Percentiles rank a stretch among this genome's conserved stretches.
Evolutionary conservation across 495 filamentous ascomycete genomes (phyloP).

Genomic region (Penicillium soppii): DNA sequence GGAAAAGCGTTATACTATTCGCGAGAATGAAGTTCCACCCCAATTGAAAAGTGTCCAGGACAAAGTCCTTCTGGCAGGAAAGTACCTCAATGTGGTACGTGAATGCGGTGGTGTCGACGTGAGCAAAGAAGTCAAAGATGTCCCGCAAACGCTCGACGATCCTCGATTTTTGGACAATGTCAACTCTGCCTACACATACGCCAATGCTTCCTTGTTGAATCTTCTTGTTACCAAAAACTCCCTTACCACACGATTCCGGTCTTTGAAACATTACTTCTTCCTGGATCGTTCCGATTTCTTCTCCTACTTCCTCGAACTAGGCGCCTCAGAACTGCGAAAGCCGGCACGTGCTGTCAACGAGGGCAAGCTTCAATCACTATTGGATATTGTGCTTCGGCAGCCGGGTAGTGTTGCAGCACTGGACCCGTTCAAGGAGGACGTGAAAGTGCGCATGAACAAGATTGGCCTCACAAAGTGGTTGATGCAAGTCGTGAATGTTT

Average conservation of each 20-base stretch:
- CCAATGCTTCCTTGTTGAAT: slow-evolving; percentile 89
- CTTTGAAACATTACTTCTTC: slow-evolving; percentile 98
- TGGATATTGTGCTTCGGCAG: slow-evolving; percentile 92
- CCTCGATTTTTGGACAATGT: slow-evolving; percentile 89
- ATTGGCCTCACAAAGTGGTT: slow-evolving; percentile 87
- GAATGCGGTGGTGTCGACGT: slow-evolving; percentile 97
- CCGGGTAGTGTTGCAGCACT: slow-evolving; percentile 91
- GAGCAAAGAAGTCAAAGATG: slow-evolving; percentile 82
- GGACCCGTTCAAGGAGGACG: slow-evolving; percentile 96
- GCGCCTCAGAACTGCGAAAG: slow-evolving; percentile 83
- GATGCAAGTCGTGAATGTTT: slow-evolving; percentile 94
- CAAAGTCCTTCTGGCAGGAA: slow-evolving; percentile 91
- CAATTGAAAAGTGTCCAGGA: slow-evolving; percentile 90
- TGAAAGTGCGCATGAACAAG: slow-evolving; percentile 96
- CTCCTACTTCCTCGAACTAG: slow-evolving; percentile 92
- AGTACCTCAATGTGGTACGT: slow-evolving; percentile 95
- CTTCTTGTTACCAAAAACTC: slow-evolving; percentile 90
- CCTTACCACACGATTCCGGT: slow-evolving; percentile 79
- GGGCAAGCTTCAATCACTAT: slow-evolving; percentile 86
- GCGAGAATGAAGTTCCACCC: slow-evolving; percentile 86
- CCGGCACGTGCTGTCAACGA: slow-evolving; percentile 85
- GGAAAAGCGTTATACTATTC: slow-evolving; percentile 95
- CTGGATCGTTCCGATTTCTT: slow-evolving; percentile 97
- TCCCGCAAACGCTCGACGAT: slow-evolving; percentile 90
- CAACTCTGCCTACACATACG: slow-evolving; percentile 89